Conservation (phyloP, 2,329 filamentous ascomycete species). For the Ciborinia camelliae region DNA sequence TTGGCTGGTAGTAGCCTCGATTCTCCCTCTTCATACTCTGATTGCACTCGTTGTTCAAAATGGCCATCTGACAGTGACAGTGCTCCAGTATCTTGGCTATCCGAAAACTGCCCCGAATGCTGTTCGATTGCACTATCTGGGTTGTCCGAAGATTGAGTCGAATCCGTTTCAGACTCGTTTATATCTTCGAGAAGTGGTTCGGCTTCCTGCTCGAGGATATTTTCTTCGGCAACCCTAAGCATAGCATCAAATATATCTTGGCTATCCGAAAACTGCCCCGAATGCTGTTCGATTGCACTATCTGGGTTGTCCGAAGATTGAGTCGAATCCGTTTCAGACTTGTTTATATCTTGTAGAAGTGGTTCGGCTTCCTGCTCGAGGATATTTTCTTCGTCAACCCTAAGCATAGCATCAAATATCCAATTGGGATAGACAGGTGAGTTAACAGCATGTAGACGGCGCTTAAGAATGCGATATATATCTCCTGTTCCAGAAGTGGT, state of each 20-base stretch:
- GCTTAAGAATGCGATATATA: conserved; percentile 11
- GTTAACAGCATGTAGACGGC: conserved; percentile 2
- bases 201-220: background rate
- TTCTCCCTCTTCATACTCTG: background rate
- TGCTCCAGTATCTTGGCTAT: background rate
- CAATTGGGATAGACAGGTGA: conserved; percentile 18
- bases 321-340: background rate
- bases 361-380: background rate
- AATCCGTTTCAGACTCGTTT: background rate
- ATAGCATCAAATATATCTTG: conserved; percentile 16
- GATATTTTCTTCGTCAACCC: background rate
- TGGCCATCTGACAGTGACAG: background rate
- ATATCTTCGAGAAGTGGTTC: background rate
- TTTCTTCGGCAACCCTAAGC: background rate
- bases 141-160: background rate
- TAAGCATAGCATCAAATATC: conserved; percentile 15
- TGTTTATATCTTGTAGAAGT: background rate
- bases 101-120: background rate
- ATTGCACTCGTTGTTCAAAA: background rate
- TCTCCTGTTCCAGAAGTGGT: conserved; percentile 5
- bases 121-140: background rate
- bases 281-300: background rate
- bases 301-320: background rate
- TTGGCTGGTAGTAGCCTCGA: background rate
- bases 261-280: background rate